These are phyloP conservation scores for Calonectria honghensis DNA, from an alignment of 2,329 filamentous ascomycete species.

Conservation along the genomic window DNA sequence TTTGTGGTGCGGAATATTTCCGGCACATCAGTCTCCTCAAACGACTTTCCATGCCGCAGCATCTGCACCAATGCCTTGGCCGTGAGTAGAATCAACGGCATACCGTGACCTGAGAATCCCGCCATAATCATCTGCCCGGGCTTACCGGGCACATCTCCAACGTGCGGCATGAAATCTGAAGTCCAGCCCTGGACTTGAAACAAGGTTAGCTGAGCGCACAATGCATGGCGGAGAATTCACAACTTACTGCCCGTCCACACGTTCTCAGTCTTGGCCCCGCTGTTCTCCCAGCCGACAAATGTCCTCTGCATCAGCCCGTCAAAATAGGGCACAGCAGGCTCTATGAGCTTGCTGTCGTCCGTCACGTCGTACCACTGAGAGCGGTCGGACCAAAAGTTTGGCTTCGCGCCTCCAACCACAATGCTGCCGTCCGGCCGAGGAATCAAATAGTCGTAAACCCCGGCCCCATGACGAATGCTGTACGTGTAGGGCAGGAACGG, in stretches of 20 bases:
- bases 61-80: conserved; percentile 64
- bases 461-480: background rate
- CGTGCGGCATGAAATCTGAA: conserved; percentile 63
- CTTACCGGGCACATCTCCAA: conserved; percentile 61
- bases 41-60: conserved; percentile 56
- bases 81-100: conserved; percentile 65
- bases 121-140: conserved; percentile 64
- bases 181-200: conserved; percentile 63
- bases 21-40: conserved; percentile 62
- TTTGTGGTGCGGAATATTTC: conserved; percentile 1
- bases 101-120: conserved; percentile 70
- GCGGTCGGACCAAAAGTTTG: conserved; percentile 12
- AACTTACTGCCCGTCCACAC: conserved; percentile 35
- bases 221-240: background rate
- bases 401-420: conserved; percentile 24
- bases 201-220: background rate
- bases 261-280: conserved; percentile 2
- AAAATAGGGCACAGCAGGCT: conserved; percentile 5
- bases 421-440: conserved; percentile 28
- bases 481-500: conserved; percentile 19
- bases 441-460: conserved; percentile 24
- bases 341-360: conserved; percentile 9
- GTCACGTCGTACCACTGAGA: conserved; percentile 15
- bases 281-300: conserved; percentile 29
- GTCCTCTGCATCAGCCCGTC: conserved; percentile 26